Evolutionary conservation across 805 yeast genomes (phyloP).

Genomic region (Clavispora fructus): DNA sequence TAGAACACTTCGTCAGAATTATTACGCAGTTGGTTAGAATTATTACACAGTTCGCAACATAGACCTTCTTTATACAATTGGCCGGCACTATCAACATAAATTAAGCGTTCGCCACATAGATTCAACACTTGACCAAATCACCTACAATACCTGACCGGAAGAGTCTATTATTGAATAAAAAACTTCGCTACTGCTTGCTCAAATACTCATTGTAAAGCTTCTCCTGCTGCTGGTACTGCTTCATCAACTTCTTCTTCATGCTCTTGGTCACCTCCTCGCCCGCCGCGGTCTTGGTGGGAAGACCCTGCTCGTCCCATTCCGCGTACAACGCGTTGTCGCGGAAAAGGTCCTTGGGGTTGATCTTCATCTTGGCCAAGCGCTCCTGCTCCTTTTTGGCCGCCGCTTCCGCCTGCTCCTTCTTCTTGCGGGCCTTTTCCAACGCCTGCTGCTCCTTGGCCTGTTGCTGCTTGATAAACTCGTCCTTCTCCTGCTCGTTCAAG

Average conservation of each 20-base stretch:
- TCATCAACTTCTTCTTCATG: slow-evolving; percentile 73
- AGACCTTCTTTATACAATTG: too few species aligned
- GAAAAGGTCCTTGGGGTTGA: slow-evolving; percentile 72
- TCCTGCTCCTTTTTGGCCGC: slow-evolving; percentile 62
- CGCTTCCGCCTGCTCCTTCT: slow-evolving; percentile 43
- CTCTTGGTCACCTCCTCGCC: slow-evolving; percentile 88
- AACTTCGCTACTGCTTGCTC: slow-evolving; percentile 8
- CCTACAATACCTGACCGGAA: too few species aligned
- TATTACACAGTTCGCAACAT: too few species aligned
- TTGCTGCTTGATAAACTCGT: slow-evolving; percentile 50
- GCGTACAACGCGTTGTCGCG: slow-evolving; percentile 48
- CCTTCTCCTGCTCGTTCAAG: slow-evolving; percentile 62
- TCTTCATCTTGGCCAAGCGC: slow-evolving; percentile 58
- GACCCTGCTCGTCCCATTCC: slow-evolving; percentile 80
- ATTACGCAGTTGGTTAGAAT: too few species aligned
- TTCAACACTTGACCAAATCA: too few species aligned
- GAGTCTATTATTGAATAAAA: too few species aligned
- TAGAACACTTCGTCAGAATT: too few species aligned
- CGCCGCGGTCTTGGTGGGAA: slow-evolving; percentile 68
- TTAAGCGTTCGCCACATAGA: too few species aligned
- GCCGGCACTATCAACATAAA: too few species aligned
- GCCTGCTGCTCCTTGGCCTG: slow-evolving; percentile 54
- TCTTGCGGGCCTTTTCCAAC: slow-evolving; percentile 54
- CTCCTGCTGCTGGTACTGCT: slow-evolving; percentile 74
- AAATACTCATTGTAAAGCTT: slow-evolving; percentile 71